Evolutionary conservation across 495 filamentous ascomycete species (phyloP), one percentile per base, ranked within the genome.

Genomic region (Penicillium macrosclerotiorum): DNA sequence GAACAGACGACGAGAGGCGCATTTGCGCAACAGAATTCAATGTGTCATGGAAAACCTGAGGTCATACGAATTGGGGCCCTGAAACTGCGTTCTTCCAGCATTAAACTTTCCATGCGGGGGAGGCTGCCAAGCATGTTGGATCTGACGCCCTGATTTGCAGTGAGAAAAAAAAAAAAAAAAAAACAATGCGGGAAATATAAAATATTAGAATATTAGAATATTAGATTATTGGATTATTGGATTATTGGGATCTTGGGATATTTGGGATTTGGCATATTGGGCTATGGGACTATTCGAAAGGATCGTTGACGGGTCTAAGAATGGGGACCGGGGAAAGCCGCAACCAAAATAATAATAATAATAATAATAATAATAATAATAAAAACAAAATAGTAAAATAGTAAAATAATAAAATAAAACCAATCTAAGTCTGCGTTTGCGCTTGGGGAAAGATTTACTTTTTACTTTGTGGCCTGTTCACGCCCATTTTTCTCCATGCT

Each of bases 101-200:
- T 47, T 54, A 63, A 53, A 54, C 54, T 61, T 58, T 54, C n/a
- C 47, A 67, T 67, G 61, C 61, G 63, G 63, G 63, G 60, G 51
- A 60, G 44, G 55, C 54, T 59, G 63, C 63, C 63, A 60, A 60
- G 59, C 54, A 55, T 57, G 54, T 54, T 54, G 52, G 37, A 55
- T 52, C 33, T 24, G 39, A 48, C 27, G 35, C 42, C 50, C 53
- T 67, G 60, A 67, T 64, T 63, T 57, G 60, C 52, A 59, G 61
- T 59, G 46, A 55, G 37, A 34, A 42, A 37, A 45, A 24, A 4
- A 12, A 16, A 20, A 44, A 23, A 37, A 40, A 44, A 46, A 54
- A 50, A 50, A 31, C 17, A 57, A 49, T 49, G 24, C 24, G 31
- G 11, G 23, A 38, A 18, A 27, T 13, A 43, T 1, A 37, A 34